Conservation (phyloP, 1,139 yeast species). For the Debaryomyces subglobosus region DNA sequence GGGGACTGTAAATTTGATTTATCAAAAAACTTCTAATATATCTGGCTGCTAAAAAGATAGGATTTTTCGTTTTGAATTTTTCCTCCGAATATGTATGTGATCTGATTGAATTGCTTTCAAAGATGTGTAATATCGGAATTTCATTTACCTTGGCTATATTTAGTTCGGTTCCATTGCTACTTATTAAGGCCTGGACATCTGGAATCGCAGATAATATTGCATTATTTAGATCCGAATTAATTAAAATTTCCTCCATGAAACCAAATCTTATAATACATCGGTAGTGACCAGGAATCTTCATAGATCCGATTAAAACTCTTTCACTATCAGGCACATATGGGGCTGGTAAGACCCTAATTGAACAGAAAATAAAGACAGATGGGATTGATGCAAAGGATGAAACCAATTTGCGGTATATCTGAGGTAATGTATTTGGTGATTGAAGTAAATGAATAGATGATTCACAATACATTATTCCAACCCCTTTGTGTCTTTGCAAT, state of each 20-base stretch:
- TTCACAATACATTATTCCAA: conserved; percentile 46
- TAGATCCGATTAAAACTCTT: conserved; percentile 40
- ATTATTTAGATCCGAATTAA: conserved; percentile 28
- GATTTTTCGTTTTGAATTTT: conserved; percentile 22
- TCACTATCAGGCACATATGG: conserved; percentile 44
- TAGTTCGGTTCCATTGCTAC: background rate
- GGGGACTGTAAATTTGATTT: conserved; percentile 32
- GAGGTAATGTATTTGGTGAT: conserved; percentile 48
- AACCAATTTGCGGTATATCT: conserved; percentile 37
- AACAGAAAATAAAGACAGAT: conserved; percentile 42
- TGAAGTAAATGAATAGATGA: conserved; percentile 31
- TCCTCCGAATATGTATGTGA: conserved; percentile 23
- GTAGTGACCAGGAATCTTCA: conserved; percentile 47
- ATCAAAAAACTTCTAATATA: conserved; percentile 25
- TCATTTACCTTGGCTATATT: background rate
- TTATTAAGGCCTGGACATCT: conserved; percentile 17
- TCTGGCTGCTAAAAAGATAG: conserved; percentile 17
- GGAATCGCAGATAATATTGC: conserved; percentile 31
- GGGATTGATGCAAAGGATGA: conserved; percentile 47
- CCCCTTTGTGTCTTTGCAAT: conserved; percentile 34
- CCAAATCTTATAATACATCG: conserved; percentile 50
- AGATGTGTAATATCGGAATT: conserved; percentile 36
- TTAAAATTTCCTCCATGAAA: conserved; percentile 43
- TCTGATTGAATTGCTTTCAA: conserved; percentile 38
- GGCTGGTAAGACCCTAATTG: conserved; percentile 41